Base-by-base conservation (phyloP, 2,329 filamentous ascomycete genomes). In the Ploettnerulaceae sp. region DNA sequence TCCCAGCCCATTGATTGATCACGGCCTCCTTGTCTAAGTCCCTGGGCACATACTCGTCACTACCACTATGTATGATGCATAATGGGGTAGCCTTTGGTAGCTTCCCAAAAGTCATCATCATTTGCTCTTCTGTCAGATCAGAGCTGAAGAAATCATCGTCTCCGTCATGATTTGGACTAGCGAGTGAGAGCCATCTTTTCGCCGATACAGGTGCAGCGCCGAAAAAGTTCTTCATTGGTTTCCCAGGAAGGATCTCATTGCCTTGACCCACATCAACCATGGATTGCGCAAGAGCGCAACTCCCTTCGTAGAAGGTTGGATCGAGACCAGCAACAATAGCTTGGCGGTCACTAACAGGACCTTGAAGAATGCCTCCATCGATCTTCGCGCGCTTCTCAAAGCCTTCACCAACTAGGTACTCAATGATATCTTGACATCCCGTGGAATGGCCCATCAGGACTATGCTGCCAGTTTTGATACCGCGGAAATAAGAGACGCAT, bases 391-490 rank as follows among this genome's bases (percentile, higher is more conserved):
- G 65, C 5, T 57, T 51, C 36, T 57, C 51, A 24, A 57, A 48
- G n/a, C 54, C 56, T 2, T 50, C n/a, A 17, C 61, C 61, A 6
- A 58, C 61, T 4, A 83, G 61, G 54, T 86, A 86, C 56, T 84
- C 76, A 66, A 86, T 73, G 9, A 79, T 71, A 60, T 85, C 82
- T 63, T 86, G 82, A 56, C 77, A 84, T 0, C 82, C 82, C 0
- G 82, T 86, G 2, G 77, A 82, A 56, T 85, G 81, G 2, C 82
- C 82, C 76, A 86, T 81, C 11, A 86, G 63, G 20, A 83, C 76
- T n/a, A 86, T 63, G 44, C 79, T 81, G 1, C 69, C 70, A 3
- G 59, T 60, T 1, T 69, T 69, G 7, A 60, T 53, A n/a, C 48
- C 45, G 5, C 65, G 64, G 57, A 78, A 73, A 51, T 77, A 76